Percentiles rank a stretch among this genome's conserved stretches.
Evolutionary conservation across 1,284 basidiomycete species (phyloP).

Genomic region (Ceratobasidium papillatum): DNA sequence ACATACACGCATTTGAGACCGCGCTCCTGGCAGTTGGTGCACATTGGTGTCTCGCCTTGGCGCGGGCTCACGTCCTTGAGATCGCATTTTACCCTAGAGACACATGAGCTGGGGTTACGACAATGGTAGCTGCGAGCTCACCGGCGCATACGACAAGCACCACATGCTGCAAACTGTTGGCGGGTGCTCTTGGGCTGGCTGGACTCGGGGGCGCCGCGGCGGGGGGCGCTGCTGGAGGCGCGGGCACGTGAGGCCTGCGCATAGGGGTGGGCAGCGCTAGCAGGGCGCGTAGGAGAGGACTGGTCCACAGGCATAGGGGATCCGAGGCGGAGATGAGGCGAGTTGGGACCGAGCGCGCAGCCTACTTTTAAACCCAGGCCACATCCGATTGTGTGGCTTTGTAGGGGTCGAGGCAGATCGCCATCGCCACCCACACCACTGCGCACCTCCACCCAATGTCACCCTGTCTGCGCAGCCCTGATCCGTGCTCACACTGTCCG

Average conservation of each 20-base stretch:
- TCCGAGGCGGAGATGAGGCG: constrained; percentile 35
- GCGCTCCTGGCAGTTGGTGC: constrained; percentile 87
- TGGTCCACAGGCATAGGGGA: constrained; percentile 22
- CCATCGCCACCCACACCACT: not conserved
- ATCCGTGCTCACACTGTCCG: not conserved
- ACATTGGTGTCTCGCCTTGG: constrained; percentile 60
- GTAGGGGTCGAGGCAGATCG: constrained; percentile 21
- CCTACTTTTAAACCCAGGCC: not conserved
- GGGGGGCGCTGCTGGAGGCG: not conserved
- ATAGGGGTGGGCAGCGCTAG: constrained; percentile 21
- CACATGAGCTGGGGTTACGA: constrained; percentile 44
- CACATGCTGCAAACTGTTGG: constrained; percentile 87
- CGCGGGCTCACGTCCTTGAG: constrained; percentile 69
- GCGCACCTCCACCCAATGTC: not conserved
- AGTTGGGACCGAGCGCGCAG: constrained; percentile 16
- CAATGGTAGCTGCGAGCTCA: constrained; percentile 49
- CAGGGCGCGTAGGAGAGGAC: constrained; percentile 25
- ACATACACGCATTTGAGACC: constrained; percentile 86
- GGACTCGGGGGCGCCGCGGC: constrained; percentile 26
- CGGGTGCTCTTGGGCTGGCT: constrained; percentile 73
- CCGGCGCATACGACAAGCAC: constrained; percentile 88
- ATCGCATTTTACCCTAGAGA: constrained; percentile 76
- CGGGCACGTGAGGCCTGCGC: constrained; percentile 1
- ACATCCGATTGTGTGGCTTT: constrained; percentile 5
- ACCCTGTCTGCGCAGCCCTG: not conserved